Conservation (phyloP, 805 yeast species). For the Debaryomyces maramus region DNA sequence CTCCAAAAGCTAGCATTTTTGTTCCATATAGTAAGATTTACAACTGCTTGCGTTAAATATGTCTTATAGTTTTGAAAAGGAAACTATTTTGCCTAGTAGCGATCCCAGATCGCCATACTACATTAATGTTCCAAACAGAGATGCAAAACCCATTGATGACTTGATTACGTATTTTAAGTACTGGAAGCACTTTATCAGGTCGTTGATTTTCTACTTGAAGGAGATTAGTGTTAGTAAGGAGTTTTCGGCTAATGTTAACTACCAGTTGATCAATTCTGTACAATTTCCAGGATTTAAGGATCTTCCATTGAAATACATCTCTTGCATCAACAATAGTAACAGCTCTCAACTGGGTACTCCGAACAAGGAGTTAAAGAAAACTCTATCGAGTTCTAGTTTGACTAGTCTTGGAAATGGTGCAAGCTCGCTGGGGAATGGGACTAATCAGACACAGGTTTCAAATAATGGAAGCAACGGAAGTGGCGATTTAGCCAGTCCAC, state of each 20-base stretch:
- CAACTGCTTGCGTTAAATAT: too few species aligned
- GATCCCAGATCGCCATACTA: slow-evolving; percentile 40
- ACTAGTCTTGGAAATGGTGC: slow-evolving; percentile 1
- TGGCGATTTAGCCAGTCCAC: slow-evolving; percentile 5
- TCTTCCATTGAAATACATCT: slow-evolving; percentile 26
- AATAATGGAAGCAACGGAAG: not conserved
- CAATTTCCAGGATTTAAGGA: slow-evolving; percentile 47
- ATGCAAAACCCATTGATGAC: slow-evolving; percentile 40
- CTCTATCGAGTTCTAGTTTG: slow-evolving; percentile 28
- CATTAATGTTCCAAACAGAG: slow-evolving; percentile 38
- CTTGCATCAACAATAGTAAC: not conserved
- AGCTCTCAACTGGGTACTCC: slow-evolving; percentile 7
- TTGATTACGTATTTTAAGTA: slow-evolving; percentile 38
- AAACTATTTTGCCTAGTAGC: slow-evolving; percentile 30
- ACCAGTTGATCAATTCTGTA: slow-evolving; percentile 37
- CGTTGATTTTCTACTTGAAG: slow-evolving; percentile 36
- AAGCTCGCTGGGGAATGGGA: not conserved
- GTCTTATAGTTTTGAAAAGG: slow-evolving; percentile 8
- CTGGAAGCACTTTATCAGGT: slow-evolving; percentile 41
- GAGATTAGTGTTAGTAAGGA: slow-evolving; percentile 51
- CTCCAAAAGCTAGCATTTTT: too few species aligned
- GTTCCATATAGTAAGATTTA: too few species aligned
- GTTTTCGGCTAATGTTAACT: slow-evolving; percentile 37
- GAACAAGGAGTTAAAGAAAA: slow-evolving; percentile 19
- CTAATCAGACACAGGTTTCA: not conserved